phyloP scores from a whole-genome alignment of 2,329 filamentous ascomycete species.

The Dactylellina parvicollis region DNA sequence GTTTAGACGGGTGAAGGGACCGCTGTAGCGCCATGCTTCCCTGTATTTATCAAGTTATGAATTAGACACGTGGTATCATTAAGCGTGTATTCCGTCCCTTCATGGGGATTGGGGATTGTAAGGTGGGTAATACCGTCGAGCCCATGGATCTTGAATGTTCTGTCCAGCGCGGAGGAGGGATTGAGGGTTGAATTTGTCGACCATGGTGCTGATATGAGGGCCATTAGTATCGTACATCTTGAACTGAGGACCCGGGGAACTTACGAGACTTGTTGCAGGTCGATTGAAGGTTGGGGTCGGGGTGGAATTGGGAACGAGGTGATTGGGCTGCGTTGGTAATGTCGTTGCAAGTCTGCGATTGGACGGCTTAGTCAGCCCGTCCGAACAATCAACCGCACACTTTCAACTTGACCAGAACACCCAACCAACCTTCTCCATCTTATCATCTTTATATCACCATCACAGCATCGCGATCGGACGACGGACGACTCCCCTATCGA shows the following conservation, averaged over 20 bases:
- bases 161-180: slow-evolving; percentile 52
- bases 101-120: background rate
- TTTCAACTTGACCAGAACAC: slow-evolving; percentile 4
- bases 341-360: slow-evolving; percentile 18
- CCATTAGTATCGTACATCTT: background rate
- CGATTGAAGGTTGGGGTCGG: slow-evolving; percentile 32
- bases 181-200: slow-evolving; percentile 53
- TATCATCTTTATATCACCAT: background rate
- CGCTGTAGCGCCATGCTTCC: slow-evolving; percentile 93
- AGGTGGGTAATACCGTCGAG: slow-evolving; percentile 38
- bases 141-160: slow-evolving; percentile 51
- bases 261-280: slow-evolving; percentile 19
- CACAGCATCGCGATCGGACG: background rate
- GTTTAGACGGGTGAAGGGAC: slow-evolving; percentile 86
- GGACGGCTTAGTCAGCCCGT: slow-evolving; percentile 27
- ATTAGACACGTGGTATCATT: background rate
- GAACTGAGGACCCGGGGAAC: background rate
- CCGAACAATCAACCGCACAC: slow-evolving; percentile 14
- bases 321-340: slow-evolving; percentile 34
- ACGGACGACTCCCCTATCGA: background rate
- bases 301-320: slow-evolving; percentile 30
- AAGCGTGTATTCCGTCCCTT: background rate
- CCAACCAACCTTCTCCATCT: background rate
- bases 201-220: slow-evolving; percentile 24
- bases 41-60: slow-evolving; percentile 66